Conservation (phyloP, 1,284 basidiomycete genomes). For the Sporisorium sorghi region DNA sequence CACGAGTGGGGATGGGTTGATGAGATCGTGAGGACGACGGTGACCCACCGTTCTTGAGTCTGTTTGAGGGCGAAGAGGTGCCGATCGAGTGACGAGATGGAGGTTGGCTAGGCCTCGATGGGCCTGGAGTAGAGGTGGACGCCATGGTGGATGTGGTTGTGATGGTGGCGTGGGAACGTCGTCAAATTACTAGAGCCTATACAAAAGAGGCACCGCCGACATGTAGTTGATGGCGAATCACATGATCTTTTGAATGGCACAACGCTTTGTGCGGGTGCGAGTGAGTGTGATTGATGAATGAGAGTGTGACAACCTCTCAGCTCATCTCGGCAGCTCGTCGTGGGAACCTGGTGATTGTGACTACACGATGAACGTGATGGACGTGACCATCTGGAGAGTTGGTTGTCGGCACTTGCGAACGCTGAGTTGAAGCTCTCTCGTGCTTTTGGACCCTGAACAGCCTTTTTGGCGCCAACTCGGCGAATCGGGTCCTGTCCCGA, state of each 20-base stretch:
- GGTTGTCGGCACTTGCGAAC: background rate
- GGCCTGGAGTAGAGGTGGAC: constrained; percentile 9
- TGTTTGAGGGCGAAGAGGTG: constrained; percentile 6
- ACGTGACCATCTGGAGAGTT: background rate
- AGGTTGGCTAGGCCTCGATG: constrained; percentile 18
- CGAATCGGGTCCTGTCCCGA: constrained; percentile 4
- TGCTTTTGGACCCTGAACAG: constrained; percentile 19
- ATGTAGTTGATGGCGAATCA: constrained; percentile 5
- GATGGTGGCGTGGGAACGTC: background rate
- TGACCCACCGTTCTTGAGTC: constrained; percentile 5
- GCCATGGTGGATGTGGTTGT: constrained; percentile 2
- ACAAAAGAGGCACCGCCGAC: background rate
- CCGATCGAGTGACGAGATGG: constrained; percentile 34
- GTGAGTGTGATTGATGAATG: background rate
- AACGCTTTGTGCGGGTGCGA: constrained; percentile 9
- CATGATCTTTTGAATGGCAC: constrained; percentile 13
- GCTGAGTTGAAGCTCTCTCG: constrained; percentile 7
- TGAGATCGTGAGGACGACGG: constrained; percentile 7
- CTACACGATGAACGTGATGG: background rate
- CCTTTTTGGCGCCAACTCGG: too few species aligned
- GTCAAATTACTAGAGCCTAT: background rate
- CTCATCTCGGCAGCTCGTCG: background rate
- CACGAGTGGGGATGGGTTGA: constrained; percentile 11
- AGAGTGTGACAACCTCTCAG: background rate
- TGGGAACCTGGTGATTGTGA: background rate